Base-by-base conservation (phyloP, 768 basidiomycete genomes). In the Pseudohyphozyma bogoriensis region DNA sequence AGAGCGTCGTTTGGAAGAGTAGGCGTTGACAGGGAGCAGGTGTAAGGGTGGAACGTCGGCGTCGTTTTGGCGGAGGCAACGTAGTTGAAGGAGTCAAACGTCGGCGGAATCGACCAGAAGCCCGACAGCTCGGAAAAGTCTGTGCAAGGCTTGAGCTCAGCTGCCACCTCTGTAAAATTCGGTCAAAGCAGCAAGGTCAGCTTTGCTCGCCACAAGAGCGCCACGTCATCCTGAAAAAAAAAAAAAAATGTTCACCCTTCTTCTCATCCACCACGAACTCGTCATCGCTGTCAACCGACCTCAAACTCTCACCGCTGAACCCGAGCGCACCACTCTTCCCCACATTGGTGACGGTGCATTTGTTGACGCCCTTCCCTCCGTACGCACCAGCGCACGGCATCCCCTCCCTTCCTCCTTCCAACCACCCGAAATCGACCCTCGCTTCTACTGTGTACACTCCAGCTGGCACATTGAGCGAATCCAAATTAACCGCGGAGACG, bases 381-480 rank as follows among this genome's bases (percentile, higher is more conserved):
- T n/a, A n/a, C n/a, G n/a, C n/a, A n/a, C n/a, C n/a, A n/a, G n/a
- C n/a, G n/a, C n/a, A n/a, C n/a, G n/a, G n/a, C n/a, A n/a, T n/a
- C 1, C 52, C 64, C 24, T 51, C 32, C 16, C 37, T 3, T 0
- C 31, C 47, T 5, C 59, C 64, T 10, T 33, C 37, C 16, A 24
- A 58, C 16, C 51, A 49, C 11, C 64, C 64, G 33, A 65, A 65
- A 3, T 62, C 60, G 53, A 65, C 60, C 1, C 42, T 24, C 20
- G 62, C 60, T 20, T 65, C 52, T 35, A 65, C 36, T 26, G 29
- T 31, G 64, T 64, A 65, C 9, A n/a, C n/a, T n/a, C n/a, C n/a
- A n/a, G n/a, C n/a, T n/a, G n/a, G n/a, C n/a, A n/a, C n/a, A n/a
- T n/a, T n/a, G n/a, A n/a, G n/a, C n/a, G n/a, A n/a, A n/a, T n/a